Percentiles rank a stretch among this genome's conserved stretches.
Conservation (phyloP, 2,329 filamentous ascomycete genomes). For the Emmonsiellopsis sp. region DNA sequence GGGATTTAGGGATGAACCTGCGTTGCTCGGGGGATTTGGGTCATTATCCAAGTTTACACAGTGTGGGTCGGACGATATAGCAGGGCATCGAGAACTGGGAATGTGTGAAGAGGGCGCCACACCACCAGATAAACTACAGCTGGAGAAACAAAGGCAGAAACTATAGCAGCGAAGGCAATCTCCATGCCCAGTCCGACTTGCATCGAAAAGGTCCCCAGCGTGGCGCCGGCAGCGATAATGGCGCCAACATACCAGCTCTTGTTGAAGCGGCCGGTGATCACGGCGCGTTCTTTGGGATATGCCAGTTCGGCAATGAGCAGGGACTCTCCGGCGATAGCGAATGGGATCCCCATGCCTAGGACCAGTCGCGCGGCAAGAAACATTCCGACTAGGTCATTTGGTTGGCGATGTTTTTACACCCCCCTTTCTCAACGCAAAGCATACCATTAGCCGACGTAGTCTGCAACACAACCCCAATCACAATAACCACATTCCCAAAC, state of each 20-base stretch:
- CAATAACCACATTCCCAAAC: constrained; percentile 46
- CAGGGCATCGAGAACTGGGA: not conserved
- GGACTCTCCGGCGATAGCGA: constrained; percentile 50
- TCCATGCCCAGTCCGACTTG: constrained; percentile 30
- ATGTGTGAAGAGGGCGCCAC: not conserved
- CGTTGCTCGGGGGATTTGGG: not conserved
- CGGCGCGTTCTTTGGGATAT: constrained; percentile 52
- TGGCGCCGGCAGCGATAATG: constrained; percentile 34
- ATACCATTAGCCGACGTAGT: constrained; percentile 31
- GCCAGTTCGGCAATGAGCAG: constrained; percentile 52
- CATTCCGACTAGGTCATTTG: constrained; percentile 39
- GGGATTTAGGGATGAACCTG: constrained; percentile 13
- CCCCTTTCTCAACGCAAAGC: too few species aligned
- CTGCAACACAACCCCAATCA: constrained; percentile 49
- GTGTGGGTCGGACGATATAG: not conserved
- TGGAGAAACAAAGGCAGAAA: constrained; percentile 20
- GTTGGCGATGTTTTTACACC: too few species aligned
- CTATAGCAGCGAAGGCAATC: constrained; percentile 36
- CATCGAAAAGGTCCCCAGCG: constrained; percentile 28
- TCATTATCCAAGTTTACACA: too few species aligned
- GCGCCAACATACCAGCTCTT: constrained; percentile 49
- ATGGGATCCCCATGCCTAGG: constrained; percentile 53
- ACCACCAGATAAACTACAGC: constrained; percentile 17
- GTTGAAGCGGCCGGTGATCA: constrained; percentile 54
- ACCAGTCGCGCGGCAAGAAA: constrained; percentile 52